These are phyloP conservation scores for Hyaloperonospora arabidopsidis DNA, from an alignment of 352 stramenopile genomes.

Conservation along the genomic window DNA sequence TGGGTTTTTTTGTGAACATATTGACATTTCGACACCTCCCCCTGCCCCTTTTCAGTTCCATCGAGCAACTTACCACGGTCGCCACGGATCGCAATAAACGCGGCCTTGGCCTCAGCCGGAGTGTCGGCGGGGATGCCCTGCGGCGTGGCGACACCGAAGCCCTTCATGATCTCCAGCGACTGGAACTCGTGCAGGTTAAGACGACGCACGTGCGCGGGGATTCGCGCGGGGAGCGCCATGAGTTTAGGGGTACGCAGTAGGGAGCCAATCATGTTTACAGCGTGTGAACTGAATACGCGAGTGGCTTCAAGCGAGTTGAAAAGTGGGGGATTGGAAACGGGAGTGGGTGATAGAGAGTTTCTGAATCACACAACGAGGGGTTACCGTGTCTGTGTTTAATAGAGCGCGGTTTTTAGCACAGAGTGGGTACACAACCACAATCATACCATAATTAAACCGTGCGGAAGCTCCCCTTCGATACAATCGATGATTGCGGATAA, in stretches of 20 bases:
- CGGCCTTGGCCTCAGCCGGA: slow-evolving; percentile 69
- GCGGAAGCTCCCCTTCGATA: no score
- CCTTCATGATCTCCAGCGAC: slow-evolving; percentile 91
- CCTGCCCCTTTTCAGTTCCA: slow-evolving; percentile 9
- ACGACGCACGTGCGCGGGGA: slow-evolving; percentile 66
- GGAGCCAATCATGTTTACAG: slow-evolving; percentile 46
- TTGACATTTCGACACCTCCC: slow-evolving; percentile 3
- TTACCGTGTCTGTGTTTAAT: slow-evolving; percentile 16
- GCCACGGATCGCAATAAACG: slow-evolving; percentile 72
- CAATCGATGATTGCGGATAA: no score
- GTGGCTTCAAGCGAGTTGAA: slow-evolving; percentile 21
- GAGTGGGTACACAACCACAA: no score
- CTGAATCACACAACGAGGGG: slow-evolving; percentile 11
- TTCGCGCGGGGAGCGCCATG: slow-evolving; percentile 41
- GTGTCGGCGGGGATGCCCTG: slow-evolving; percentile 66
- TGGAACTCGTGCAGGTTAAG: slow-evolving; percentile 94
- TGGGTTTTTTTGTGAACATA: not conserved
- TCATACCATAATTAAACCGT: no score
- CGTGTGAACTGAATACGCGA: slow-evolving; percentile 4
- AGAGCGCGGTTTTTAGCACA: not conserved
- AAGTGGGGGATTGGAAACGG: slow-evolving; percentile 19
- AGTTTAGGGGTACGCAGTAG: slow-evolving; percentile 42
- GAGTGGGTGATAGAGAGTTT: not conserved
- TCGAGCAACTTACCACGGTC: slow-evolving; percentile 44
- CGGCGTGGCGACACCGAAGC: slow-evolving; percentile 73